Percentiles rank a stretch among this genome's conserved stretches.
Conservation (phyloP, 2,329 filamentous ascomycete species). For the Phoma herbarum region DNA sequence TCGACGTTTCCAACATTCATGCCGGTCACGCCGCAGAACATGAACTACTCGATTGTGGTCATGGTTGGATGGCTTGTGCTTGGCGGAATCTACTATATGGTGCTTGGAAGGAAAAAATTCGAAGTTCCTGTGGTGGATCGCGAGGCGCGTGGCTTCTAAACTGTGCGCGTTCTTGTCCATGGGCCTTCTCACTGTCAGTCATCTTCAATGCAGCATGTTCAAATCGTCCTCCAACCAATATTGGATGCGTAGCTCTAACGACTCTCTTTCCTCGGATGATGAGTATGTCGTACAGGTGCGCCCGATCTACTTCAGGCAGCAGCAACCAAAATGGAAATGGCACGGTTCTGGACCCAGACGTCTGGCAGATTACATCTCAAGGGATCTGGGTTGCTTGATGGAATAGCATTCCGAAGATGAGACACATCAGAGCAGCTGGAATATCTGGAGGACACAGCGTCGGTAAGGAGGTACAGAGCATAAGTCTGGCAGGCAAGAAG, state of each 20-base stretch:
- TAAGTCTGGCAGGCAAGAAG: background rate
- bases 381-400: background rate
- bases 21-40: constrained; percentile 55
- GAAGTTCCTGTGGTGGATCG: constrained; percentile 34
- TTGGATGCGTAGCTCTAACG: too few species aligned
- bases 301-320: background rate
- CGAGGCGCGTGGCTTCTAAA: constrained; percentile 25
- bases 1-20: constrained; percentile 56
- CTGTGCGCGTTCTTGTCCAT: background rate
- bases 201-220: background rate
- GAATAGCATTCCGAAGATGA: background rate
- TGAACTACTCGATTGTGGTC: constrained; percentile 60
- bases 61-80: constrained; percentile 53
- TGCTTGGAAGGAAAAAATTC: constrained; percentile 36
- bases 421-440: background rate
- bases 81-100: constrained; percentile 49
- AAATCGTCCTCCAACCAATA: background rate
- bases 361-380: background rate
- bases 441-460: background rate
- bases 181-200: background rate
- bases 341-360: background rate
- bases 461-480: background rate
- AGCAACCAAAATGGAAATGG: background rate
- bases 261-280: background rate
- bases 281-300: background rate